Percentiles rank a stretch among this genome's conserved stretches.
Conservation (phyloP, 2,329 filamentous ascomycete species). For the Akanthomyces muscarius region DNA sequence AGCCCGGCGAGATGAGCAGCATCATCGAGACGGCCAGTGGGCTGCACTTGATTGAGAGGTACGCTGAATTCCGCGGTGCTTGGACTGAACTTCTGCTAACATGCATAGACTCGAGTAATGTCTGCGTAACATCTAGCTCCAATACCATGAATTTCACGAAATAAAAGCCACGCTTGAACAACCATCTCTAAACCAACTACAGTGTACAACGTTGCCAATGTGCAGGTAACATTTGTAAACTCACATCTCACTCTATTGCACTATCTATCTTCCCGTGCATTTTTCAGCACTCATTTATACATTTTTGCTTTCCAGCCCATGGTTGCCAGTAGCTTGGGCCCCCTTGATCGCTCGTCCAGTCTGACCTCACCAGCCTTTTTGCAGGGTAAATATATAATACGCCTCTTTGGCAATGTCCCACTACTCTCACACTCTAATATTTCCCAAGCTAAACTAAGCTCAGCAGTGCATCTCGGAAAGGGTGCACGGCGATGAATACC, state of each 20-base stretch:
- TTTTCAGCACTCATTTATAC: too few relatives aligned
- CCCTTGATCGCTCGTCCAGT: too few relatives aligned
- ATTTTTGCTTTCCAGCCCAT: too few relatives aligned
- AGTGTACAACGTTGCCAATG: not conserved
- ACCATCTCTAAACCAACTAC: too few relatives aligned
- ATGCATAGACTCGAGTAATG: slow-evolving; percentile 4
- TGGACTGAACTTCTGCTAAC: not conserved
- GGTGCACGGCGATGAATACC: slow-evolving; percentile 46
- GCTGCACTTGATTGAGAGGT: slow-evolving; percentile 94
- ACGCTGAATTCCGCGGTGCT: slow-evolving; percentile 24
- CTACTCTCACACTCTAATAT: not conserved
- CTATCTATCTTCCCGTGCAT: too few relatives aligned
- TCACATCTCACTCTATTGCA: not conserved
- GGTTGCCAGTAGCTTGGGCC: too few relatives aligned
- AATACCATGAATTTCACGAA: not conserved
- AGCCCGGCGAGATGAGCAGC: slow-evolving; percentile 79
- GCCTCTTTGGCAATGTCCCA: not conserved
- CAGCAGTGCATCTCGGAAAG: slow-evolving; percentile 38
- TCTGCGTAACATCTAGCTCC: not conserved
- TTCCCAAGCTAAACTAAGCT: slow-evolving; percentile 27
- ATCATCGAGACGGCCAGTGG: slow-evolving; percentile 92
- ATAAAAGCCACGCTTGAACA: not conserved
- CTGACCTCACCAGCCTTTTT: too few relatives aligned
- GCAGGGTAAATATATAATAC: not conserved
- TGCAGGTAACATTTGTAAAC: not conserved